phyloP scores from a whole-genome alignment of 108 stramenopile species.

The Craspedostauros australis region DNA sequence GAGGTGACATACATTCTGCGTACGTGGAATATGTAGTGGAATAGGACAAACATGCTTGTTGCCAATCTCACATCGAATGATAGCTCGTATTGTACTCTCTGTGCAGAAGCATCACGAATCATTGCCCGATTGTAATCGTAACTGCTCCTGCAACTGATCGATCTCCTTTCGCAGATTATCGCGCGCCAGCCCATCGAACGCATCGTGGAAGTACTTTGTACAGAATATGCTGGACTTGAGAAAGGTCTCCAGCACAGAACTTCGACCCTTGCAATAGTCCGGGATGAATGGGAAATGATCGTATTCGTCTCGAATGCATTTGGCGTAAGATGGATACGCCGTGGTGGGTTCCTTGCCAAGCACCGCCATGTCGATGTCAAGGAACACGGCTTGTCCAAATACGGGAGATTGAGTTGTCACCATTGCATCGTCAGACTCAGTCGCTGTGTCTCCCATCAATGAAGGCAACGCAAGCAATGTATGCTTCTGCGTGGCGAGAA shows the following conservation, averaged over 20 bases:
- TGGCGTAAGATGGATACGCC: slow-evolving; percentile 58
- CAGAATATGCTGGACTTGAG: slow-evolving; percentile 33
- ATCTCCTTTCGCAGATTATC: slow-evolving; percentile 61
- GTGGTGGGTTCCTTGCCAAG: slow-evolving; percentile 38
- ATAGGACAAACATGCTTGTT: no score
- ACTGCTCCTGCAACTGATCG: slow-evolving; percentile 32
- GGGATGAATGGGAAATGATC: slow-evolving; percentile 35
- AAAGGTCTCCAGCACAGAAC: slow-evolving; percentile 58
- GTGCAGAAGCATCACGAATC: no score
- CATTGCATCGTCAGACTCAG: no score
- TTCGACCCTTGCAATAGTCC: slow-evolving; percentile 69
- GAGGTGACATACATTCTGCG: no score
- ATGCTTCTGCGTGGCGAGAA: slow-evolving; percentile 41
- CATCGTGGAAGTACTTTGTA: slow-evolving; percentile 33
- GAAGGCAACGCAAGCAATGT: slow-evolving; percentile 1
- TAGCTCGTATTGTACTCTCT: no score
- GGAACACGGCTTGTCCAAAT: slow-evolving; percentile 44
- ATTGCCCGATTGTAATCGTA: no score
- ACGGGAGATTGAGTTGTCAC: no score
- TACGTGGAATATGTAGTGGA: no score
- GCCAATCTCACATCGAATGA: no score
- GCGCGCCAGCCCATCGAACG: slow-evolving; percentile 48
- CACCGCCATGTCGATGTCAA: slow-evolving; percentile 83
- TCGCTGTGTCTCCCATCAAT: no score
- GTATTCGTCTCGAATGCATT: slow-evolving; percentile 72